These are phyloP conservation scores for Rhizoctonia solani DNA, from an alignment of 1,284 basidiomycete species.

Conservation along the genomic window DNA sequence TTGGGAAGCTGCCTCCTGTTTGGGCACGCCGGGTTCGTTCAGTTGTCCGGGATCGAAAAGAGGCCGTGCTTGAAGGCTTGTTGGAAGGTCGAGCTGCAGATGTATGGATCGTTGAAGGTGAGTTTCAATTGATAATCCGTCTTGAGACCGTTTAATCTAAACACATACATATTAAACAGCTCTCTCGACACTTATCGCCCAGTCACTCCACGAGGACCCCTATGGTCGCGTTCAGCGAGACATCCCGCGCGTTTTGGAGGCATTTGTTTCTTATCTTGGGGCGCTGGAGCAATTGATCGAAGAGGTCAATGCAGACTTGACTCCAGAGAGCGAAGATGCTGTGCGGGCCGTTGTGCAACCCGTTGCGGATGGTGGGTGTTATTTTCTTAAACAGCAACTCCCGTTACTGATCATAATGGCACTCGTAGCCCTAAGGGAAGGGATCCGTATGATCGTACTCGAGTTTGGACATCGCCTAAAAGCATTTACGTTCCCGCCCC, in stretches of 20 bases:
- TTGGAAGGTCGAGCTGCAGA: constrained; percentile 29
- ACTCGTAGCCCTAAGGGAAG: constrained; percentile 65
- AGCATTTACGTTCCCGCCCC: constrained; percentile 76
- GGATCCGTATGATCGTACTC: constrained; percentile 64
- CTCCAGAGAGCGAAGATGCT: constrained; percentile 27
- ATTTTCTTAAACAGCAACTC: background rate
- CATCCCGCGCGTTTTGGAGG: constrained; percentile 78
- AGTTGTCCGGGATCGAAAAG: constrained; percentile 25
- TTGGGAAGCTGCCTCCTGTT: constrained; percentile 22
- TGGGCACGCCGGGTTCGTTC: background rate
- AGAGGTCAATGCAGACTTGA: constrained; percentile 30
- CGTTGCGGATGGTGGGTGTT: constrained; percentile 60
- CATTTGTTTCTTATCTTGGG: constrained; percentile 65
- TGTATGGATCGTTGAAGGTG: constrained; percentile 37
- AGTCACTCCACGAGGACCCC: constrained; percentile 75
- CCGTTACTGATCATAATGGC: background rate
- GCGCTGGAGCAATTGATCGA: constrained; percentile 64
- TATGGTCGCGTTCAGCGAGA: constrained; percentile 83
- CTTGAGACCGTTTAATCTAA: background rate
- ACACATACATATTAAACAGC: constrained; percentile 50
- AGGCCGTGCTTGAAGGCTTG: constrained; percentile 10
- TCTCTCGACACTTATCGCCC: constrained; percentile 67
- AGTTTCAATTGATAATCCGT: background rate
- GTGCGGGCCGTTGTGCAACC: constrained; percentile 57
- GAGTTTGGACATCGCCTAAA: constrained; percentile 75